Base-by-base conservation (phyloP, 805 yeast species). In the Torulaspora gathmanii region DNA sequence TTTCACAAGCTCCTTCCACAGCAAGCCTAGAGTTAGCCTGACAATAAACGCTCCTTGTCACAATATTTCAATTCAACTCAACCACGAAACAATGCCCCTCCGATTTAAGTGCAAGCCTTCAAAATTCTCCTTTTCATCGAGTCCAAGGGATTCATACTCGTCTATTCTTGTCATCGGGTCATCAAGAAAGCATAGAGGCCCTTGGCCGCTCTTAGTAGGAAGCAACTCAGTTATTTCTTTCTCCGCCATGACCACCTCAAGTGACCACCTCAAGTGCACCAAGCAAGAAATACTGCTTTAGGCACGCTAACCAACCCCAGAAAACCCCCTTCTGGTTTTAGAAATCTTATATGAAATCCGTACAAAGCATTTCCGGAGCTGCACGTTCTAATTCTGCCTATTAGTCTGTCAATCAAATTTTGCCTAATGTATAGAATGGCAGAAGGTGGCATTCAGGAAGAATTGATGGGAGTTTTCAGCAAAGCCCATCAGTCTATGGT, bases 281-380 rank as follows among this genome's bases (percentile, higher is more conserved):
- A 17, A 50, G 35, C 1, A 63, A 58, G 0, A 75, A 62, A 20
- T 82, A 84, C 9, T 62, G 2, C 69, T 64, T 37, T 89, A 68
- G 2, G 86, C 73, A 65, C 86, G 90, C 2, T 91, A 76, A 0
- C 90, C 95, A 1, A 91, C 97, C 0, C 99, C 99, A 45, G 91
- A 78, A 61, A 91, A 93, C 0, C 98, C 98, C 57, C 80, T 85
- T 59, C 80, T 85, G 2, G 60, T 46, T 9, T 60, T 62, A 0
- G 96, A 95, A 10, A 88, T 68, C n/a, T 0, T 91, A 72, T 27
- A 88, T 76, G 55, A 80, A 91, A n/a, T n/a, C n/a, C 1, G 85
- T 72, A 19, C 73, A 68, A 58, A 74, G 48, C 46, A 37, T 44
- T 48, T 22, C 58, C 58, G 6, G 51, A 27, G 16, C 51, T 54